phyloP scores from a whole-genome alignment of 805 yeast genomes.

The Huiozyma sinensis region DNA sequence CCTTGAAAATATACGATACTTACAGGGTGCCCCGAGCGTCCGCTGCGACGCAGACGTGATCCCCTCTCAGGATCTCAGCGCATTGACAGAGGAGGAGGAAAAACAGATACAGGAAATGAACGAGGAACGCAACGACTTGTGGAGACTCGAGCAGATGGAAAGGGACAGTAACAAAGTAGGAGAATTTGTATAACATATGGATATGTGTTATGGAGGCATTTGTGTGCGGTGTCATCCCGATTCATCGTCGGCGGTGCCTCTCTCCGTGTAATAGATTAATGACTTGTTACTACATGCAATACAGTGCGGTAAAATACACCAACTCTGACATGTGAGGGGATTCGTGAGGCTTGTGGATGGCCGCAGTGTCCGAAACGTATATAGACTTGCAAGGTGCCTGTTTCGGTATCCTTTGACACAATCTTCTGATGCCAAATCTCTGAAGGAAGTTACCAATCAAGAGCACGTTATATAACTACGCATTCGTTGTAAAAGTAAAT shows the following conservation, averaged over 20 bases:
- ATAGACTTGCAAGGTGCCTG: too few species aligned
- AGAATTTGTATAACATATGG: conserved; percentile 17
- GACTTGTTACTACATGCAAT: too few species aligned
- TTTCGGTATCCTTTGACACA: too few species aligned
- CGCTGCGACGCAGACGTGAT: conserved; percentile 80
- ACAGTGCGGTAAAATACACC: too few species aligned
- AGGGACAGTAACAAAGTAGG: conserved; percentile 32
- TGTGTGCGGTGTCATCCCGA: neutral
- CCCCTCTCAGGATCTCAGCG: conserved; percentile 41
- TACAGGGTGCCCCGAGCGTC: conserved; percentile 91
- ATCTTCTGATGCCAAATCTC: too few species aligned
- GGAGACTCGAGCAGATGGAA: conserved; percentile 29
- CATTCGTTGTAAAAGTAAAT: too few species aligned
- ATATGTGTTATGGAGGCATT: neutral
- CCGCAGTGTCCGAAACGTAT: too few species aligned
- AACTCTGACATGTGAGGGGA: too few species aligned
- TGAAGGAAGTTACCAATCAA: too few species aligned
- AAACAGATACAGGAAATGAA: conserved; percentile 26
- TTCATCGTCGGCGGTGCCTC: neutral
- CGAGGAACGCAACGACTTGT: conserved; percentile 24
- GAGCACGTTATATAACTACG: too few species aligned
- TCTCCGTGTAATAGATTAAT: too few species aligned
- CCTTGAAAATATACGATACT: conserved; percentile 66
- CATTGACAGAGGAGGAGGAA: conserved; percentile 34
- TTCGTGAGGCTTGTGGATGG: too few species aligned